These are phyloP conservation scores for Bryoglossum gracile DNA, from an alignment of 495 filamentous ascomycete species.

Conservation along the genomic window DNA sequence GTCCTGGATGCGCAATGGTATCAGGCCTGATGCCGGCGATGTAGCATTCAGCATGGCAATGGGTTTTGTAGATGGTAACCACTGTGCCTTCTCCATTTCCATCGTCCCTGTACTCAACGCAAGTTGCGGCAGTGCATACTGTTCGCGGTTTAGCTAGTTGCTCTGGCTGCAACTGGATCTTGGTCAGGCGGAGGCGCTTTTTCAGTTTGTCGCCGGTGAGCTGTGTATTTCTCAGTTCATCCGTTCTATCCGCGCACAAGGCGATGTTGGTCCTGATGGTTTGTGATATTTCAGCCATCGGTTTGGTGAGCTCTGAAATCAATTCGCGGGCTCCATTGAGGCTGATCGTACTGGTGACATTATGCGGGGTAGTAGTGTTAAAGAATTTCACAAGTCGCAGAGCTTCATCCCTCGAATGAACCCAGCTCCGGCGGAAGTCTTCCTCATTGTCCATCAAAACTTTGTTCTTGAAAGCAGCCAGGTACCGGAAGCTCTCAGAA, in stretches of 20 bases:
- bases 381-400: slow-evolving; percentile 29
- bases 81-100: slow-evolving; percentile 4
- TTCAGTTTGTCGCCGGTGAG: not conserved
- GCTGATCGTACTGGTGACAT: slow-evolving; percentile 32
- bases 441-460: slow-evolving; percentile 26
- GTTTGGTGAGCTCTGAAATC: slow-evolving; percentile 30
- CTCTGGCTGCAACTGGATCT: slow-evolving; percentile 1
- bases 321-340: slow-evolving; percentile 33
- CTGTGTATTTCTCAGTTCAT: not conserved
- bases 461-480: slow-evolving; percentile 33
- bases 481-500: slow-evolving; percentile 39
- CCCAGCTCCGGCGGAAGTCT: slow-evolving; percentile 33
- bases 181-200: slow-evolving; percentile 15
- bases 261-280: slow-evolving; percentile 29
- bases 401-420: slow-evolving; percentile 28
- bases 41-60: slow-evolving; percentile 22
- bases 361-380: slow-evolving; percentile 23
- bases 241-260: slow-evolving; percentile 25
- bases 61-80: slow-evolving; percentile 14
- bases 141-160: slow-evolving; percentile 14
- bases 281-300: slow-evolving; percentile 32
- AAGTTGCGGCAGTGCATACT: slow-evolving; percentile 7
- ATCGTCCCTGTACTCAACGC: slow-evolving; percentile 15
- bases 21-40: slow-evolving; percentile 13
- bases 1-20: slow-evolving; percentile 8